Evolutionary conservation across 495 filamentous ascomycete genomes (phyloP).

Genomic region (Amphirosellinia nigrospora): DNA sequence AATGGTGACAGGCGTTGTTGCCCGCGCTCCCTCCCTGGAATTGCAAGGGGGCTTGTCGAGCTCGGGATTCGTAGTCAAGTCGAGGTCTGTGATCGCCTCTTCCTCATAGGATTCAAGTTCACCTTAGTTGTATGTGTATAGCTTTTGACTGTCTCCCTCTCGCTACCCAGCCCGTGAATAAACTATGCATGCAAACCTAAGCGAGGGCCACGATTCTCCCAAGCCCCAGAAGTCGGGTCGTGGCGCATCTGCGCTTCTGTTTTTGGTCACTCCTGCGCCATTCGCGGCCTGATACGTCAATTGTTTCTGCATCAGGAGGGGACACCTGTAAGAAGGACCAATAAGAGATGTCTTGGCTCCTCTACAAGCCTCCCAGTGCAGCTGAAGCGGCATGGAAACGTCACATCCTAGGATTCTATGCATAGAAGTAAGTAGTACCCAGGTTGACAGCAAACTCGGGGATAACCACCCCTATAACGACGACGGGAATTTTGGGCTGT

Average conservation of each 20-base stretch:
- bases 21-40: not conserved
- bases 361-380: constrained; percentile 3
- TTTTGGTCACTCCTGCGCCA: constrained; percentile 16
- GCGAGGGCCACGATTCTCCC: constrained; percentile 12
- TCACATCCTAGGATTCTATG: constrained; percentile 19
- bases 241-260: constrained; percentile 18
- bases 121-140: constrained; percentile 4
- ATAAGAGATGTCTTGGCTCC: not conserved
- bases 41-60: not conserved
- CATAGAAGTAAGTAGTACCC: not conserved
- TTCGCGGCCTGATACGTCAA: constrained; percentile 23
- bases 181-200: not conserved
- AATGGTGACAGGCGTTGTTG: not conserved
- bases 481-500: not conserved
- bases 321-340: not conserved
- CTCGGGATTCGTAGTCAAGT: not conserved
- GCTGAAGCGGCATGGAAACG: constrained; percentile 2
- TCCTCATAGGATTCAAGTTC: not conserved
- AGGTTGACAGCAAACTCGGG: not conserved
- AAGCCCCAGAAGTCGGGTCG: constrained; percentile 11
- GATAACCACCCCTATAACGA: constrained; percentile 5
- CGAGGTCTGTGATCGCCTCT: not conserved
- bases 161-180: not conserved
- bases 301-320: constrained; percentile 16
- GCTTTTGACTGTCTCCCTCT: not conserved